Percentiles rank a stretch among this genome's conserved stretches.
phyloP scores from a whole-genome alignment of 495 filamentous ascomycete genomes.

The Glarea lozoyensis region DNA sequence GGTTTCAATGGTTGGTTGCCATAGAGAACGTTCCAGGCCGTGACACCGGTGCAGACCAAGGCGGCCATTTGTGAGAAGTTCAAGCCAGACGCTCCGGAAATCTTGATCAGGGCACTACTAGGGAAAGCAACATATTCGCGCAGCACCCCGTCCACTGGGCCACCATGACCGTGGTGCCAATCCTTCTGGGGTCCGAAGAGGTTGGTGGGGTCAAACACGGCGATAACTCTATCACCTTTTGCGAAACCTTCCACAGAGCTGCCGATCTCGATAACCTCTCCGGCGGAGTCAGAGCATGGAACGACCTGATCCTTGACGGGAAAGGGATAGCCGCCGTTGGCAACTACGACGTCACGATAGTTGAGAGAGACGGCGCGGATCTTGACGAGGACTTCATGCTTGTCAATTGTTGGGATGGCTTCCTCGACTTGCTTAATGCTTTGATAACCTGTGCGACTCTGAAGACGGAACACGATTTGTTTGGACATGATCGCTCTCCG shows the following conservation, averaged over 20 bases:
- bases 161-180: slow-evolving; percentile 42
- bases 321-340: slow-evolving; percentile 32
- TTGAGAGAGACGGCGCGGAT: slow-evolving; percentile 66
- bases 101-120: slow-evolving; percentile 46
- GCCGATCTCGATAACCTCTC: slow-evolving; percentile 59
- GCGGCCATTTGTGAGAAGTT: slow-evolving; percentile 52
- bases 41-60: slow-evolving; percentile 62
- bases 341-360: slow-evolving; percentile 70
- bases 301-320: slow-evolving; percentile 24
- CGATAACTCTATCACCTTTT: slow-evolving; percentile 59
- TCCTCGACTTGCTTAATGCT: slow-evolving; percentile 11
- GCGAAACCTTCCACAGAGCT: slow-evolving; percentile 46
- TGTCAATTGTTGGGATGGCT: slow-evolving; percentile 8
- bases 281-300: slow-evolving; percentile 64
- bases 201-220: slow-evolving; percentile 69
- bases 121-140: slow-evolving; percentile 60
- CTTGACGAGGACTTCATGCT: slow-evolving; percentile 14
- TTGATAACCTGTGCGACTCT: background rate
- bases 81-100: slow-evolving; percentile 52
- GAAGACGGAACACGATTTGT: background rate
- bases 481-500: too few species aligned
- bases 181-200: slow-evolving; percentile 41
- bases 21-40: slow-evolving; percentile 74
- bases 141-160: slow-evolving; percentile 60
- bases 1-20: slow-evolving; percentile 48